phyloP scores from a whole-genome alignment of 768 basidiomycete genomes.

The Cubamyces lactineus region DNA sequence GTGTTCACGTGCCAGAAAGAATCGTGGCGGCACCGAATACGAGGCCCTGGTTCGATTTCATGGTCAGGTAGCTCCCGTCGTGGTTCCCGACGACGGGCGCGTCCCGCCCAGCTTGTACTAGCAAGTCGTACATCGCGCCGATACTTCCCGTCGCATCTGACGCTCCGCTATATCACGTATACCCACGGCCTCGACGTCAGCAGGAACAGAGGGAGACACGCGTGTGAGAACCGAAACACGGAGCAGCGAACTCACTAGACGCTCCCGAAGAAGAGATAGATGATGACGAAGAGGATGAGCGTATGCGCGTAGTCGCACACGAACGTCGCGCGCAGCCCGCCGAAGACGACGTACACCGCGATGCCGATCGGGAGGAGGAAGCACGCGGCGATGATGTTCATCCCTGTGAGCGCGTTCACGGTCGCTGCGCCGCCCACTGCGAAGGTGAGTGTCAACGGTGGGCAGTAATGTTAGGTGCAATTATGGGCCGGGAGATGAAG shows the following conservation, averaged over 20 bases:
- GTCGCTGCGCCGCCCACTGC: constrained; percentile 34
- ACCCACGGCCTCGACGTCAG: too few relatives aligned
- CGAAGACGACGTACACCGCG: constrained; percentile 36
- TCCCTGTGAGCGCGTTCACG: constrained; percentile 36
- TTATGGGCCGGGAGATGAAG: too few relatives aligned
- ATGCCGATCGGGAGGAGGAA: constrained; percentile 37
- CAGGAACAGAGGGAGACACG: too few relatives aligned
- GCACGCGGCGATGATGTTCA: constrained; percentile 35
- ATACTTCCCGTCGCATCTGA: constrained; percentile 42
- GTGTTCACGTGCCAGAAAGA: constrained; percentile 27
- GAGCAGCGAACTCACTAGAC: constrained; percentile 32
- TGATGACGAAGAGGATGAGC: constrained; percentile 34
- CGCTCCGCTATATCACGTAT: constrained; percentile 23
- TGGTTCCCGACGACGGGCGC: constrained; percentile 52
- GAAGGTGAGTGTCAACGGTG: constrained; percentile 28
- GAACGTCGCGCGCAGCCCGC: constrained; percentile 36
- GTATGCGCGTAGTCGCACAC: constrained; percentile 36
- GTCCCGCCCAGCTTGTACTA: constrained; percentile 48
- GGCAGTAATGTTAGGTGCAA: too few relatives aligned
- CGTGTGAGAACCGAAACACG: too few relatives aligned
- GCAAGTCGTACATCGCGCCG: constrained; percentile 47
- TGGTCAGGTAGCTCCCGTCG: constrained; percentile 56
- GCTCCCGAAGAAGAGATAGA: constrained; percentile 32
- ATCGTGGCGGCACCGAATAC: constrained; percentile 34
- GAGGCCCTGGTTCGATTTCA: constrained; percentile 48